phyloP scores from a whole-genome alignment of 805 yeast species.

The Naumovozyma castellii region DNA sequence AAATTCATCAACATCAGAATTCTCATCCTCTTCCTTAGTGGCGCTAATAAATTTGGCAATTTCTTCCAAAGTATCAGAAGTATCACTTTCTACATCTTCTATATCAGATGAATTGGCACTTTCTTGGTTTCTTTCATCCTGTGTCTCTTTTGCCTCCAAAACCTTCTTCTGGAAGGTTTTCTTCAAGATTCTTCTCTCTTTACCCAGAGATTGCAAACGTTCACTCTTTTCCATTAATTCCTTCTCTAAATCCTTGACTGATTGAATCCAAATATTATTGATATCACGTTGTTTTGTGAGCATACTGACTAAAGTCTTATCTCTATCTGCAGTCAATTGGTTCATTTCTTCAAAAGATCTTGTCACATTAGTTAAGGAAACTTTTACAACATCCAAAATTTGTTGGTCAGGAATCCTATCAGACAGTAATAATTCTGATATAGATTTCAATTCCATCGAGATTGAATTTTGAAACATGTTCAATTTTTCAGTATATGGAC shows the following conservation, averaged over 20 bases:
- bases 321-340: conserved; percentile 31
- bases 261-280: conserved; percentile 64
- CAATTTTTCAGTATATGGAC: conserved; percentile 38
- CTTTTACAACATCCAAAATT: conserved; percentile 18
- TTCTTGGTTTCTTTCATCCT: neutral
- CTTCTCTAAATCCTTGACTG: conserved; percentile 58
- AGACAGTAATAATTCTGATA: conserved; percentile 36
- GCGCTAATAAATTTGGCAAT: conserved; percentile 22
- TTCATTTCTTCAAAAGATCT: conserved; percentile 22
- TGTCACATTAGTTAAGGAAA: conserved; percentile 22
- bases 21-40: conserved; percentile 19
- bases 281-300: conserved; percentile 59
- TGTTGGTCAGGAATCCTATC: conserved; percentile 12
- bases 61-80: conserved; percentile 16
- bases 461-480: conserved; percentile 41
- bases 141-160: neutral
- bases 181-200: conserved; percentile 49
- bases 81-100: conserved; percentile 2
- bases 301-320: conserved; percentile 34
- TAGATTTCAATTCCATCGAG: conserved; percentile 38
- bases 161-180: conserved; percentile 36
- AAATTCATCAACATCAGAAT: conserved; percentile 55
- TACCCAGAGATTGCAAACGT: conserved; percentile 52
- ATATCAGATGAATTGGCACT: conserved; percentile 6
- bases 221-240: conserved; percentile 55